phyloP scores from a whole-genome alignment of 331 rosid species.

The Arachis monticola region DNA sequence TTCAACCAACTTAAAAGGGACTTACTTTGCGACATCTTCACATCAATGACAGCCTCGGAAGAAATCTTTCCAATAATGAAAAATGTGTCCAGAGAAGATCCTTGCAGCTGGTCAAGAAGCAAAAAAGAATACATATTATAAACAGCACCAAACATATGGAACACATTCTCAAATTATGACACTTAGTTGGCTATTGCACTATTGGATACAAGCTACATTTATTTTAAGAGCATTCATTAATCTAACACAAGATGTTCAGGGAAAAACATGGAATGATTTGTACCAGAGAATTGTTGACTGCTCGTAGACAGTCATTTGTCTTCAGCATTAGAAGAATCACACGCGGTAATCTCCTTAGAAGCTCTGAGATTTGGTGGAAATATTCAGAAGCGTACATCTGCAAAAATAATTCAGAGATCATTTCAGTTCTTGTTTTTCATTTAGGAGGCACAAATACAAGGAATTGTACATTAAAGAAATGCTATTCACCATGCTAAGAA shows the following conservation, averaged over 20 bases:
- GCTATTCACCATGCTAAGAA: slow-evolving; percentile 7
- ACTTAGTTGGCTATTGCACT: slow-evolving; percentile 17
- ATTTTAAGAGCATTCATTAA: slow-evolving; percentile 32
- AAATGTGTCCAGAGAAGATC: slow-evolving; percentile 87
- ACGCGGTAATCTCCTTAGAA: slow-evolving; percentile 87
- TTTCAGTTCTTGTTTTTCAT: slow-evolving; percentile 30
- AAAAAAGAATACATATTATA: slow-evolving; percentile 12
- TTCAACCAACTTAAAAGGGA: slow-evolving; percentile 62
- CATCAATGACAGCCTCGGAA: slow-evolving; percentile 84
- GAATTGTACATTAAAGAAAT: not conserved
- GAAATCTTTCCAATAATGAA: slow-evolving; percentile 83
- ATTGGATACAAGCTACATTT: slow-evolving; percentile 31
- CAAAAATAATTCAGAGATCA: slow-evolving; percentile 39
- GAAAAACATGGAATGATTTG: slow-evolving; percentile 27
- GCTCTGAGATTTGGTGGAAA: slow-evolving; percentile 91
- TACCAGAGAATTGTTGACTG: slow-evolving; percentile 93
- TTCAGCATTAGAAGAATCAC: slow-evolving; percentile 95
- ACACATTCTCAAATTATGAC: slow-evolving; percentile 18
- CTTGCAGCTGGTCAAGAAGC: slow-evolving; percentile 71
- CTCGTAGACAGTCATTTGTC: slow-evolving; percentile 94
- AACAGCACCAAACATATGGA: slow-evolving; percentile 7
- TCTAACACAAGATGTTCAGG: slow-evolving; percentile 7
- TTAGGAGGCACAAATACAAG: slow-evolving; percentile 4
- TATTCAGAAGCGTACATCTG: slow-evolving; percentile 97
- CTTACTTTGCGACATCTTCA: slow-evolving; percentile 61